phyloP scores from a whole-genome alignment of 23 red algal species.

The Porphyridium purpureum region DNA sequence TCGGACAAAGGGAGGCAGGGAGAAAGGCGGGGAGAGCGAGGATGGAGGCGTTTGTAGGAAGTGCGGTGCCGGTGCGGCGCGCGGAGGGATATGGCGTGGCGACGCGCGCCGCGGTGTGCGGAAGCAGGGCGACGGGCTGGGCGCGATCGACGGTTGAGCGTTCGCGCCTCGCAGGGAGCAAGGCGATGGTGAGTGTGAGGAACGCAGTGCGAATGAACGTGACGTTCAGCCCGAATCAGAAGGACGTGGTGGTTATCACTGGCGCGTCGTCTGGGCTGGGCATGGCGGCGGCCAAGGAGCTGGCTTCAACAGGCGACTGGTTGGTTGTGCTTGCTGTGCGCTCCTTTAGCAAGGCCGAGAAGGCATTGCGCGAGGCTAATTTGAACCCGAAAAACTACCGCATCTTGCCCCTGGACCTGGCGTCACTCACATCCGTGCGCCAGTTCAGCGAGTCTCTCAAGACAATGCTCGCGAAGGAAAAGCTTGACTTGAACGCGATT shows the following conservation, averaged over 20 bases:
- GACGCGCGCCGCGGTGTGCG: too few species aligned
- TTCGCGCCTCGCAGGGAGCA: too few species aligned
- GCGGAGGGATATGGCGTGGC: too few species aligned
- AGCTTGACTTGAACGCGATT: slow-evolving; percentile 22
- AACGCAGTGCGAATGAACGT: too few species aligned
- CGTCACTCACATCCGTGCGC: slow-evolving; percentile 26
- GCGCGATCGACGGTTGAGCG: too few species aligned
- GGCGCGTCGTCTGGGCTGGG: slow-evolving; percentile 77
- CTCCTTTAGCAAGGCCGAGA: slow-evolving; percentile 22
- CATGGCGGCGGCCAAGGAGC: slow-evolving; percentile 47
- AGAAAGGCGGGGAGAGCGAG: too few species aligned
- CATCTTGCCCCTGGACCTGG: slow-evolving; percentile 43
- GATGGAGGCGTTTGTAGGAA: too few species aligned
- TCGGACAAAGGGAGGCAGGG: too few species aligned
- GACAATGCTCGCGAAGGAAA: slow-evolving; percentile 6
- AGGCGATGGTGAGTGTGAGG: too few species aligned
- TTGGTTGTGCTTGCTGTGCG: slow-evolving; percentile 77
- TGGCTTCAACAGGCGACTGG: slow-evolving; percentile 29
- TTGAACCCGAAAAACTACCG: slow-evolving; percentile 32
- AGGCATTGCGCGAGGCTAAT: slow-evolving; percentile 2
- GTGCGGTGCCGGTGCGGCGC: too few species aligned
- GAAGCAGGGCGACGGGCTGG: too few species aligned
- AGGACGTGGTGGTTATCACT: slow-evolving; percentile 24
- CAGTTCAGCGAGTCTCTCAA: slow-evolving; percentile 6
- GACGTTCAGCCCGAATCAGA: too few species aligned